Percentiles rank a stretch among this genome's conserved stretches.
Evolutionary conservation across 495 filamentous ascomycete species (phyloP).

Genomic region (Bryoglossum gracile): DNA sequence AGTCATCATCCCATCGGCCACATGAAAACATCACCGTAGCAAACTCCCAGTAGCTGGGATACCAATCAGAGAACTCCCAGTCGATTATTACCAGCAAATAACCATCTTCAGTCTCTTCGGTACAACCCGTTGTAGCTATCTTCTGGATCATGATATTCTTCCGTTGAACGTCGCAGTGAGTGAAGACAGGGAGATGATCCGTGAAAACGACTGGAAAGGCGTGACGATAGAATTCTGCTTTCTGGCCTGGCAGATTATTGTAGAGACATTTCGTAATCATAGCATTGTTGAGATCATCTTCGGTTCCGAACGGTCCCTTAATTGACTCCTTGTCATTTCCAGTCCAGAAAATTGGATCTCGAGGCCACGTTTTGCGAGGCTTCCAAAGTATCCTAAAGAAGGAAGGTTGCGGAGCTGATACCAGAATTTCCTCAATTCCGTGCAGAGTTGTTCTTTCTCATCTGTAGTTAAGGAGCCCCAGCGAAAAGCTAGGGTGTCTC

Average conservation of each 20-base stretch:
- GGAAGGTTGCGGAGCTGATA: constrained; percentile 29
- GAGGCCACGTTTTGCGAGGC: constrained; percentile 26
- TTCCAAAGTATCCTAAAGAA: constrained; percentile 31
- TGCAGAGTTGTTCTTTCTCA: constrained; percentile 31
- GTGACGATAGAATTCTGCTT: constrained; percentile 28
- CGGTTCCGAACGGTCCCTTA: constrained; percentile 29
- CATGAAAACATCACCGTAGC: neutral
- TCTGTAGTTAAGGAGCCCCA: constrained; percentile 26
- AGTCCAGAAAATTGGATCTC: constrained; percentile 31
- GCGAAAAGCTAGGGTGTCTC: constrained; percentile 26
- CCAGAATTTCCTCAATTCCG: constrained; percentile 25
- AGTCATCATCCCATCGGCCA: neutral
- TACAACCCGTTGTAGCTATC: too few relatives aligned
- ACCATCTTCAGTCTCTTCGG: too few relatives aligned
- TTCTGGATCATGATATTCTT: constrained; percentile 1
- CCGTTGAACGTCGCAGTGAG: constrained; percentile 5
- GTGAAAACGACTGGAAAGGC: constrained; percentile 24
- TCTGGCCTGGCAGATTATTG: constrained; percentile 18
- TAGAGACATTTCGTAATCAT: constrained; percentile 25
- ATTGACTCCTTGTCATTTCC: constrained; percentile 5
- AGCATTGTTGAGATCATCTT: constrained; percentile 26
- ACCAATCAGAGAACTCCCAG: constrained; percentile 5
- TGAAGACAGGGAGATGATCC: constrained; percentile 10
- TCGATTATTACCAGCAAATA: neutral
- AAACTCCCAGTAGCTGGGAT: constrained; percentile 4